A percentile compares a stretch with the other conserved stretches of the same genome.
Conservation (phyloP, 2,329 filamentous ascomycete species). For the Calonectria crousiana region DNA sequence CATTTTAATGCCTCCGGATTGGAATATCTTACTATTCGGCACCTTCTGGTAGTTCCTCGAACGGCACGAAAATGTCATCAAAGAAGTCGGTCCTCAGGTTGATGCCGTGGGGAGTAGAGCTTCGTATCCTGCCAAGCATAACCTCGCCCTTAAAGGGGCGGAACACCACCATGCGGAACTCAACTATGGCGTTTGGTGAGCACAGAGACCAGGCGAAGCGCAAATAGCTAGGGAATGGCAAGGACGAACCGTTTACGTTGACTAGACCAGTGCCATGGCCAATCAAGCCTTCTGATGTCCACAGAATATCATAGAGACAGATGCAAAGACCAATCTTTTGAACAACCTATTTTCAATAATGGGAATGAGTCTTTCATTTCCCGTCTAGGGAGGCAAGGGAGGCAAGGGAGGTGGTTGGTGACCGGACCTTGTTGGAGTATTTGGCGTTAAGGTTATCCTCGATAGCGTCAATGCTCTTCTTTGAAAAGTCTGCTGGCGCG, state of each 20-base stretch:
- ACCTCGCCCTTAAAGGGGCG: slow-evolving; percentile 96
- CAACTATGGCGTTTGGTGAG: slow-evolving; percentile 67
- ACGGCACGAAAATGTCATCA: slow-evolving; percentile 87
- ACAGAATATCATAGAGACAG: slow-evolving; percentile 90
- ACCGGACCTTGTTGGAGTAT: slow-evolving; percentile 86
- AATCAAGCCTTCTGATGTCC: slow-evolving; percentile 92
- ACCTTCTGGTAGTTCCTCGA: slow-evolving; percentile 79
- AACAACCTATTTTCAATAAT: slow-evolving; percentile 70
- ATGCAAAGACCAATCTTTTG: slow-evolving; percentile 95
- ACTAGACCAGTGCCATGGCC: slow-evolving; percentile 92
- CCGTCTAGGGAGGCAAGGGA: neutral
- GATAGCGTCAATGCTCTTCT: slow-evolving; percentile 84
- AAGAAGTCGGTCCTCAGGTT: slow-evolving; percentile 91
- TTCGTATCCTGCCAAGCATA: slow-evolving; percentile 85
- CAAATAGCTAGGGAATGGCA: neutral
- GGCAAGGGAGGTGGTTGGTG: neutral
- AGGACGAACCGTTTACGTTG: slow-evolving; percentile 86
- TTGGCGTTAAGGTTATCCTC: slow-evolving; percentile 98
- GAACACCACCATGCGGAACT: slow-evolving; percentile 94
- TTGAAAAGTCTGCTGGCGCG: slow-evolving; percentile 87
- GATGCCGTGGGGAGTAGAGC: slow-evolving; percentile 78
- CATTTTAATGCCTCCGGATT: slow-evolving; percentile 27
- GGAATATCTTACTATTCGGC: slow-evolving; percentile 73
- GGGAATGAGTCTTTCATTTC: slow-evolving; percentile 15
- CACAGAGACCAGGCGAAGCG: neutral